phyloP scores from a whole-genome alignment of 108 stramenopile genomes.

The Nannochloropsis granulata region DNA sequence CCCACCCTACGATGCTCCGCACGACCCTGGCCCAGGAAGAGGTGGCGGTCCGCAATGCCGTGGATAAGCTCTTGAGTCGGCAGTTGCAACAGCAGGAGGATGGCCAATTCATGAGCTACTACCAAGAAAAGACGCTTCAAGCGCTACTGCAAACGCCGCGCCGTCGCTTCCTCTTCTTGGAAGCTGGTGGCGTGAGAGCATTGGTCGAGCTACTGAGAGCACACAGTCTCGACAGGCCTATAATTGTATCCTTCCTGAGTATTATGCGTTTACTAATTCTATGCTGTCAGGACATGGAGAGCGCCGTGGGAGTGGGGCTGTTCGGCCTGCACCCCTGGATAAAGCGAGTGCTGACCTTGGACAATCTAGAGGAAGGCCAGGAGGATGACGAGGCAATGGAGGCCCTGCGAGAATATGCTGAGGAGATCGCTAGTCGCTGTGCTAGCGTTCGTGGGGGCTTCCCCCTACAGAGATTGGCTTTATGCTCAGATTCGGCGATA shows the following conservation, averaged over 20 bases:
- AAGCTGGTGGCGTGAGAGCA: neutral
- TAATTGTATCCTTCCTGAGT: neutral
- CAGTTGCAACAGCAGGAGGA: neutral
- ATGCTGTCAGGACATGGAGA: neutral
- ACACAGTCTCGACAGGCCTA: neutral
- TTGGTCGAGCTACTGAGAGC: neutral
- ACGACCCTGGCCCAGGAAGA: neutral
- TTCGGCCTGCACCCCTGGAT: neutral
- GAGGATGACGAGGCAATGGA: neutral
- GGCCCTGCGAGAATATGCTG: neutral
- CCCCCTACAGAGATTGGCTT: neutral
- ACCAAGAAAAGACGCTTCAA: neutral
- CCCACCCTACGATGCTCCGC: no score
- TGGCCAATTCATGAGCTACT: neutral
- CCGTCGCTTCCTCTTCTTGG: neutral
- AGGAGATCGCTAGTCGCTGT: neutral
- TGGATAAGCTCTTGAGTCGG: neutral
- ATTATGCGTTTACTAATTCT: neutral
- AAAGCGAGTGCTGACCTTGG: neutral
- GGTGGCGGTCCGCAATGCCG: neutral
- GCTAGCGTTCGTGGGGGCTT: neutral
- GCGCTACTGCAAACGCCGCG: neutral
- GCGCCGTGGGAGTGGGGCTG: neutral
- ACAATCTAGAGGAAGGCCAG: neutral
- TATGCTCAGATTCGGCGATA: neutral